These are phyloP conservation scores for Phytophthora hibernalis DNA, from an alignment of 352 stramenopile species.

Conservation along the genomic window DNA sequence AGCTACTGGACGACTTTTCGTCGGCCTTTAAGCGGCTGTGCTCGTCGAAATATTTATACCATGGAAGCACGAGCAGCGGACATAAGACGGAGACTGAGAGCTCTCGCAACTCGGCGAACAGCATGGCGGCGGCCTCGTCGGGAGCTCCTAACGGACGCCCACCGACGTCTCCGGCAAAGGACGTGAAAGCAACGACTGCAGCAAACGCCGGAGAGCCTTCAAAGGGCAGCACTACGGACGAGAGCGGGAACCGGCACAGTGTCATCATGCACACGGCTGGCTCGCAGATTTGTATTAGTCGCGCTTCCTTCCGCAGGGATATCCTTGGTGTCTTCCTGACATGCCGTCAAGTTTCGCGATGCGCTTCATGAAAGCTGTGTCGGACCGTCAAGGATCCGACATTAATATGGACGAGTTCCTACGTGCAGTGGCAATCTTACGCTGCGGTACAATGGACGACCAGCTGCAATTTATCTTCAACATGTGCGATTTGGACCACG, in stretches of 20 bases:
- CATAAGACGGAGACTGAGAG: slow-evolving; percentile 43
- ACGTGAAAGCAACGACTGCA: slow-evolving; percentile 29
- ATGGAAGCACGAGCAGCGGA: slow-evolving; percentile 44
- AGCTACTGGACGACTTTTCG: slow-evolving; percentile 76
- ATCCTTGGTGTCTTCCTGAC: slow-evolving; percentile 90
- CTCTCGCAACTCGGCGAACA: slow-evolving; percentile 27
- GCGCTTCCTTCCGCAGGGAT: slow-evolving; percentile 84
- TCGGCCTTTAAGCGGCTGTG: slow-evolving; percentile 81
- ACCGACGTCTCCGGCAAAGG: slow-evolving; percentile 57
- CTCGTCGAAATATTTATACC: slow-evolving; percentile 86
- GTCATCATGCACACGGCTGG: slow-evolving; percentile 71
- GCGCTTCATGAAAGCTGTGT: slow-evolving; percentile 90
- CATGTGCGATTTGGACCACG: slow-evolving; percentile 90
- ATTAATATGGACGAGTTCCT: slow-evolving; percentile 92
- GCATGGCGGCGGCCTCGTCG: slow-evolving; percentile 23
- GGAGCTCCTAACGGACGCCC: slow-evolving; percentile 33
- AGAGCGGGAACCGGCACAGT: slow-evolving; percentile 46
- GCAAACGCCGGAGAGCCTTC: slow-evolving; percentile 27
- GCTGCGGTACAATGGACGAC: slow-evolving; percentile 77
- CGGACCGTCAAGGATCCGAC: slow-evolving; percentile 80
- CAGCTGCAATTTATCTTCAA: slow-evolving; percentile 85
- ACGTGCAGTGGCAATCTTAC: slow-evolving; percentile 78
- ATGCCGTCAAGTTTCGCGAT: slow-evolving; percentile 91
- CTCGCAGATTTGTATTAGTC: slow-evolving; percentile 83
- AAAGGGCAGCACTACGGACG: slow-evolving; percentile 52